Base-by-base conservation (phyloP, 331 rosid species). In the Quercus lobata region DNA sequence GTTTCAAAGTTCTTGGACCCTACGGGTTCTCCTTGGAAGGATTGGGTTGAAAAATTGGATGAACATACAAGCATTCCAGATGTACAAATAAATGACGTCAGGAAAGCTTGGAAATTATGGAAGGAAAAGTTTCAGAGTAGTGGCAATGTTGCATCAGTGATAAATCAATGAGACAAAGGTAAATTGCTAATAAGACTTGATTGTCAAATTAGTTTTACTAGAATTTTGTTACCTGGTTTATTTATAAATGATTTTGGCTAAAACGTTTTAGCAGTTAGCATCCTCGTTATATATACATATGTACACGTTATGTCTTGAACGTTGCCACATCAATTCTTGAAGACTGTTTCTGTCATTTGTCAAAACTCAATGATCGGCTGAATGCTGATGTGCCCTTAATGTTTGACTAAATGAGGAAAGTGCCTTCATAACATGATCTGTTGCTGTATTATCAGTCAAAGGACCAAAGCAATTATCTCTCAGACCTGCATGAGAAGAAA, bases 41-140 rank as follows among this genome's bases (percentile, higher is more conserved):
- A 86, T 71, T 95, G 98, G 96, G 92, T 90, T 75, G 97, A 91
- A 79, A 93, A 88, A 7, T 83, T 92, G 90, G 94, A 92, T 58
- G 82, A 49, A 72, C 71, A 86, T 87, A 82, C 93, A 12, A 83
- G 93, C 86, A 88, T 91, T 84, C 94, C 94, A 49, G 81, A 85
- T 75, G 69, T 60, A 79, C 75, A 93, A 73, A 68, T 93, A 77
- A 89, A 93, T 60, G 91, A 90, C 84, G 89, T 92, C 69, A 88
- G 96, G 84, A 85, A 73, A 30, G 97, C 92, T 72, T 90, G 94
- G 97, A 86, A 78, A 73, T 80, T 81, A 14, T 91, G 97, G 98
- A 92, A 86, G 86, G 92, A 88, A 46, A 86, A 83, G 78, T 49
- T 72, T 34, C 76, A 71, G 68, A 75, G 57, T 65, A 57, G 81